Evolutionary conservation across 192 early-diverging fungal genomes (phyloP), one percentile per base, ranked within the genome.

Genomic region (Coemansia sp.): DNA sequence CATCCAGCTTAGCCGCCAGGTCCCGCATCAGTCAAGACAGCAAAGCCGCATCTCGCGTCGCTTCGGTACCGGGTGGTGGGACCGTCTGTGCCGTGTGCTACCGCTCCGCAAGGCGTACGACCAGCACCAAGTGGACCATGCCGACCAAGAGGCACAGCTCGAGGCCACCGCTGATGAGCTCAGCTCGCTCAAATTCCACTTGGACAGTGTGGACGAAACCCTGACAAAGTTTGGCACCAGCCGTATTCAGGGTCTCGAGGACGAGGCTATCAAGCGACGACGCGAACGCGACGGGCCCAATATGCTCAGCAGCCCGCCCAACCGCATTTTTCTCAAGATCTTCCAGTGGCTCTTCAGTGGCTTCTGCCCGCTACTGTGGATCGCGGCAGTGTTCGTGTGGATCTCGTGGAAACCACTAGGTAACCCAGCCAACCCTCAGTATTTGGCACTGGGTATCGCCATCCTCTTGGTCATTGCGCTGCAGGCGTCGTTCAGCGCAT

Each of bases 281-380:
- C 65, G 50, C 33, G 65, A 49, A 31, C 65, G 65, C 20, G 65
- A 66, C 36, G 65, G 65, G 3, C 46, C 46, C 0, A 66, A 66
- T 24, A 3, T 66, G 3, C 43, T 73, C 34, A 60, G 39, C 36
- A 49, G 49, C 2, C 58, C 72, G 36, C 62, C 50, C 3, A 49
- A 5, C 18, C 55, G 55, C 40, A 60, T 55, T 15, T 18, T 69
- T 12, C 52, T 41, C 33, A 69, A 55, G 66, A 41, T 87, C 13
- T 65, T 87, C 36, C 57, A 69, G 0, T 89, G 88, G 40, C 72
- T 87, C 31, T 88, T 90, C 70, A 87, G 89, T 47, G 89, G 89
- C 34, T 90, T 90, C 39, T 87, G 87, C 61, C 68, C 75, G 34
- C 62, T 90, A 24, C 72, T 90, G 18, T 90, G 89, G 89, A 46